Percentiles rank a stretch among this genome's conserved stretches.
Conservation (phyloP, 441 rosid species). For the Eutrema salsugineum region DNA sequence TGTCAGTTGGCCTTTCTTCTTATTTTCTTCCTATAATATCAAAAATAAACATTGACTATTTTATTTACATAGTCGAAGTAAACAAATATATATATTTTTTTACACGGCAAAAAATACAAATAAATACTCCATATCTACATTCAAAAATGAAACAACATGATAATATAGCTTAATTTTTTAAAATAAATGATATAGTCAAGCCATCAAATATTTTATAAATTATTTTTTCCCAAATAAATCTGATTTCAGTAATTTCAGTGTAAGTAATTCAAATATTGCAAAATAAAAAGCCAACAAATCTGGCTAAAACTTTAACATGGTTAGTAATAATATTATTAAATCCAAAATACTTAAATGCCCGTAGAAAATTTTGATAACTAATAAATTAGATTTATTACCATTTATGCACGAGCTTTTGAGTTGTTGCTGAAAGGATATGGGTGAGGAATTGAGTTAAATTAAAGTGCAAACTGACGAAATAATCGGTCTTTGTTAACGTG, state of each 20-base stretch:
- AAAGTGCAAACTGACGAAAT: background rate
- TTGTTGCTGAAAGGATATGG: background rate
- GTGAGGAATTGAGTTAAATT: background rate
- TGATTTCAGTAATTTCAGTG: background rate
- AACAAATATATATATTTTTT: background rate
- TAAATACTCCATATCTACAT: background rate
- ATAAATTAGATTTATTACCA: background rate
- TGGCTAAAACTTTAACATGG: background rate
- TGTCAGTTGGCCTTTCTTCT: slow-evolving; percentile 6
- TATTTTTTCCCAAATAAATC: no score
- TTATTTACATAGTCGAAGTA: background rate
- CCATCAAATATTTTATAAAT: no score
- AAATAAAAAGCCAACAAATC: background rate
- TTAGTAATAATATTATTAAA: background rate
- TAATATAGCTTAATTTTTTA: no score
- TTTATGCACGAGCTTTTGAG: background rate
- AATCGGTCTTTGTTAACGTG: background rate
- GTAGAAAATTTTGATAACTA: background rate
- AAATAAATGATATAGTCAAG: no score
- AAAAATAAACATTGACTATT: background rate
- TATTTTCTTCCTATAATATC: background rate
- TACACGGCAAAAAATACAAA: background rate
- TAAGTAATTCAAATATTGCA: background rate
- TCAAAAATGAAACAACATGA: background rate
- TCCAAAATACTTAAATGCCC: background rate